A percentile compares a stretch with the other conserved stretches of the same genome.
These are phyloP conservation scores for Phytopythium boreale DNA, from an alignment of 352 stramenopile species.

Conservation along the genomic window DNA sequence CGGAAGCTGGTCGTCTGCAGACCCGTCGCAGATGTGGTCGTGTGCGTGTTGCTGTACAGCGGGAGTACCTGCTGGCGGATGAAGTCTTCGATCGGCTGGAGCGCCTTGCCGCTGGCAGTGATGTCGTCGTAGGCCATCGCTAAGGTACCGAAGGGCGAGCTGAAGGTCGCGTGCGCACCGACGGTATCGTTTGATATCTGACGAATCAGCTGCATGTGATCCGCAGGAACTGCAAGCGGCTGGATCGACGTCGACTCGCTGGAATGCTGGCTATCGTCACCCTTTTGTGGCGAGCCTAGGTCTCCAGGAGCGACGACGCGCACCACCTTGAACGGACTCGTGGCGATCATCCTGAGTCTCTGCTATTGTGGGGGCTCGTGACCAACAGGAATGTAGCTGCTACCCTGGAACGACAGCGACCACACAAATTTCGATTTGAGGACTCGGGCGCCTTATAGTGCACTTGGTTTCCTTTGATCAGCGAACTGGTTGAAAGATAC, in stretches of 20 bases:
- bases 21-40: slow-evolving; percentile 71
- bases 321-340: no score
- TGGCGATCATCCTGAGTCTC: background rate
- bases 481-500: background rate
- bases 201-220: background rate
- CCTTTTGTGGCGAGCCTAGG: background rate
- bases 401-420: background rate
- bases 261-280: background rate
- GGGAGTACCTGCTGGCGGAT: slow-evolving; percentile 87
- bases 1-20: slow-evolving; percentile 92
- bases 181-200: slow-evolving; percentile 32
- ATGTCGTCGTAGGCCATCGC: slow-evolving; percentile 94
- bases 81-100: slow-evolving; percentile 90
- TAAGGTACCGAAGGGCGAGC: slow-evolving; percentile 64
- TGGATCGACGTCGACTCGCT: background rate
- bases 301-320: background rate
- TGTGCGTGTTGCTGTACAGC: slow-evolving; percentile 98
- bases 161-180: slow-evolving; percentile 47
- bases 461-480: background rate
- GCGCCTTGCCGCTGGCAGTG: slow-evolving; percentile 89
- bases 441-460: background rate
- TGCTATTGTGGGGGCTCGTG: background rate
- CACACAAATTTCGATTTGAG: background rate
- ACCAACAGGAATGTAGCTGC: background rate
- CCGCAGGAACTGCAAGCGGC: background rate